Base-by-base conservation (phyloP, 2,329 filamentous ascomycete species). In the Zymoseptoria passerinii region DNA sequence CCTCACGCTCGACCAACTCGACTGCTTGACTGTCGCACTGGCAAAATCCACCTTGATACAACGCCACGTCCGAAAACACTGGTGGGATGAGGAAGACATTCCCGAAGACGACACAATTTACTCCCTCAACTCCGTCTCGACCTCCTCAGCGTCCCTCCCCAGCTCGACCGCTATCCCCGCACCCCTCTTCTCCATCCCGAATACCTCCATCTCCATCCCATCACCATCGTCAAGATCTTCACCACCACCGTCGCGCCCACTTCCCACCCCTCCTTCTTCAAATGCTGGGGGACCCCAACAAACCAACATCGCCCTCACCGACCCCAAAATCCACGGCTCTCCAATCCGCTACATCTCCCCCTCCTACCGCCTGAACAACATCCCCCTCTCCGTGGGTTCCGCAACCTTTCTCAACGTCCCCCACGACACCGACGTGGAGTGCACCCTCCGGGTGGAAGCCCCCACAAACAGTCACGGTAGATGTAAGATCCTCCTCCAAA, bases 371-470 rank as follows among this genome's bases (percentile, higher is more conserved):
- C 53, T 59, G 6, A 62, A 63, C 13, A 50, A 63, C 5, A 63
- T 65, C 19, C 55, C 60, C 5, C 55, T 67, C 5, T 48, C 58
- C 8, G 50, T 69, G 7, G 68, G 70, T 4, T 58, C 61, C 19
- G 69, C 67, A 55, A 66, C 62, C 8, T 69, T 67, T 52, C 58
- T 70, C 16, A 66, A 63, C 13, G 57, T 70, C 7, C 63, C 69
- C 1, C 70, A 67, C 54, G 68, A 65, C n/a, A 62, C 61, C 4
- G 63, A 65, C 16, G 59, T 64, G 20, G 66, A 66, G 52, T 67
- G 63, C 51, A 63, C 63, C 3, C 59, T 72, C 13, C 67, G 66
- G 10, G 56, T 71, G 49, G 64, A 67, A 52, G 57, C 65, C 1
- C 52, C 20, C 27, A 23, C 27, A 28, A 62, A 54, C 54, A 44